Percentiles rank a stretch among this genome's conserved stretches.
phyloP scores from a whole-genome alignment of 2,329 filamentous ascomycete genomes.

The Venturia carpophila region DNA sequence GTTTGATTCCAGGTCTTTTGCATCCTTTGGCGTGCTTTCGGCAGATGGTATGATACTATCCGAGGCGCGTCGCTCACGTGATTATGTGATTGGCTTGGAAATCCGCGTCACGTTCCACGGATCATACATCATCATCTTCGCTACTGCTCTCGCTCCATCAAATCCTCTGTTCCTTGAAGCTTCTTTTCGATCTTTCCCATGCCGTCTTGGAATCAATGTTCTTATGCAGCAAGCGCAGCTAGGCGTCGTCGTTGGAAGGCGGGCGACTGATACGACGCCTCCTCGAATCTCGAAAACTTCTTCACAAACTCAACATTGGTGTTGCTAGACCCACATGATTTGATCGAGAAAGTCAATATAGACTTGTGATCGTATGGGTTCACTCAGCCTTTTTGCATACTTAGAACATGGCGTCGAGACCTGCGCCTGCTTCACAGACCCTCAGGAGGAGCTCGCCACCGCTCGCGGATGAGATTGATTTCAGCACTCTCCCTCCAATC shows the following conservation, averaged over 20 bases:
- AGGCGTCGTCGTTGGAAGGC: not conserved
- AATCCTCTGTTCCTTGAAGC: not conserved
- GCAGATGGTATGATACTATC: too few species aligned
- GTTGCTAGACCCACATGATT: not conserved
- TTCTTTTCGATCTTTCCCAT: not conserved
- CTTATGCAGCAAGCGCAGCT: not conserved
- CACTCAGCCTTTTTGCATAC: not conserved
- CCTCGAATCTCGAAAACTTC: not conserved
- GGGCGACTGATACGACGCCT: not conserved
- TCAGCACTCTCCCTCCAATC: conserved; percentile 48
- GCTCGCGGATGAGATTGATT: conserved; percentile 8
- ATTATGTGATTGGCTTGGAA: not conserved
- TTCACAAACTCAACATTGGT: not conserved
- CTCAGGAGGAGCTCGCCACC: conserved; percentile 14
- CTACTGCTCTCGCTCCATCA: not conserved
- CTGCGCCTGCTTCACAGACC: not conserved
- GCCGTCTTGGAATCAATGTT: not conserved
- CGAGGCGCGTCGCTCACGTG: not conserved
- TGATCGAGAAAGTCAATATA: not conserved
- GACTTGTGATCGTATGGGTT: not conserved
- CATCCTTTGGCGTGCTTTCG: not conserved
- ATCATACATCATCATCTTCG: not conserved
- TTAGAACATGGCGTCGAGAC: not conserved
- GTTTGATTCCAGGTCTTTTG: not conserved
- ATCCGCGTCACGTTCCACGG: not conserved